Conservation (phyloP, 345 rosid species). For the Camelina hispida region DNA sequence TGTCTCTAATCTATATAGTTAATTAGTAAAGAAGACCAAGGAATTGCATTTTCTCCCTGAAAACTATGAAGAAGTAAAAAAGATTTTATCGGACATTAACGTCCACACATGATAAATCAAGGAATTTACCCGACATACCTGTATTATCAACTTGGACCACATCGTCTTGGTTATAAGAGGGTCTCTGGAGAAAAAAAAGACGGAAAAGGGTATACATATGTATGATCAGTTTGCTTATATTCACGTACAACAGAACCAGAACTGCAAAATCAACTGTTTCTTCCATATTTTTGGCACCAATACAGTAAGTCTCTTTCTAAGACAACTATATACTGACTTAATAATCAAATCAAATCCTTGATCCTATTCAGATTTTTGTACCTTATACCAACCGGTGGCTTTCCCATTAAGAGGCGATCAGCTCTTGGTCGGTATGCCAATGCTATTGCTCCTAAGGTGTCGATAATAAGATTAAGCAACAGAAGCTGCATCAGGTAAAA, state of each 20-base stretch:
- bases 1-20: neutral
- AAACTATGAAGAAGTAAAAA: neutral
- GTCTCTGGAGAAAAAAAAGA: slow-evolving; percentile 51
- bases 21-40: neutral
- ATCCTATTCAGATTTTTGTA: slow-evolving; percentile 25
- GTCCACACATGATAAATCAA: neutral
- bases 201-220: neutral
- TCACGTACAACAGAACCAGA: neutral
- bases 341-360: neutral
- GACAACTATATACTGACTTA: too few relatives aligned
- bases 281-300: too few relatives aligned
- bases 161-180: slow-evolving; percentile 82
- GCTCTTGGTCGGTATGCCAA: slow-evolving; percentile 81
- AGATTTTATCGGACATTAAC: neutral
- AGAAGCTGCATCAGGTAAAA: slow-evolving; percentile 59
- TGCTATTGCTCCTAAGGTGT: slow-evolving; percentile 92
- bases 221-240: slow-evolving; percentile 5
- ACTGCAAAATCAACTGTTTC: too few relatives aligned
- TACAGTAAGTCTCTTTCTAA: neutral
- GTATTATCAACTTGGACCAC: slow-evolving; percentile 79
- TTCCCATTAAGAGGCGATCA: slow-evolving; percentile 71
- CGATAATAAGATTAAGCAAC: slow-evolving; percentile 85
- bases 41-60: neutral
- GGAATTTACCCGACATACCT: slow-evolving; percentile 49
- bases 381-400: slow-evolving; percentile 87